Evolutionary conservation across 768 basidiomycete species (phyloP).

Genomic region (Lactarius tabidus): DNA sequence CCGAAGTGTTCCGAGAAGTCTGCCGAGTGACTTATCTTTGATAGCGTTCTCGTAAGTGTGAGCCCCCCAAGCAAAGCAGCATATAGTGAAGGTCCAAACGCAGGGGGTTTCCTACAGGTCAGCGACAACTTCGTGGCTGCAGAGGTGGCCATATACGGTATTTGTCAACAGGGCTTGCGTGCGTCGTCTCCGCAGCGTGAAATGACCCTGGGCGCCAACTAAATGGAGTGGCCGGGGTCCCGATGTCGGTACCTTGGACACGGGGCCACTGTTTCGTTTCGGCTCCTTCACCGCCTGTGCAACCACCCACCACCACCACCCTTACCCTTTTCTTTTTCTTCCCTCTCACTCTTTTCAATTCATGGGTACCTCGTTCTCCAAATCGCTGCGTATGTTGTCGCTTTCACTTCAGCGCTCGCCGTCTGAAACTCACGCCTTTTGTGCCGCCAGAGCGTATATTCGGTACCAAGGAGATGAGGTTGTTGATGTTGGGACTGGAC

Average conservation of each 20-base stretch:
- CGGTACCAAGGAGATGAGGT: constrained; percentile 98
- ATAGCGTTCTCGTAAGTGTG: constrained; percentile 86
- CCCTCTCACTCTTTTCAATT: constrained; percentile 52
- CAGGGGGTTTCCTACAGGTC: constrained; percentile 70
- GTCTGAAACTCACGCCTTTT: constrained; percentile 12
- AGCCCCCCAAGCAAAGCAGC: constrained; percentile 82
- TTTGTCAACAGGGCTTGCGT: no score
- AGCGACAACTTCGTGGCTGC: constrained; percentile 74
- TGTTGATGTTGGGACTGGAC: constrained; percentile 95
- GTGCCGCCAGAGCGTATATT: constrained; percentile 78
- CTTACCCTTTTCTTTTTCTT: constrained; percentile 29
- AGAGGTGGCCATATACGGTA: constrained; percentile 56
- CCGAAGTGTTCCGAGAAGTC: constrained; percentile 62
- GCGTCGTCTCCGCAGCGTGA: no score
- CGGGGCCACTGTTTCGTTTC: constrained; percentile 1
- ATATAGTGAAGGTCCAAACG: constrained; percentile 72
- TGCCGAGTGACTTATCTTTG: constrained; percentile 59
- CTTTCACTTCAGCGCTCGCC: constrained; percentile 2
- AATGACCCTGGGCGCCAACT: no score
- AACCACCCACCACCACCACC: constrained; percentile 13
- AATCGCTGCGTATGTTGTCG: constrained; percentile 59
- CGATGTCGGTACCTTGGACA: background rate
- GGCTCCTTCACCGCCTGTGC: background rate
- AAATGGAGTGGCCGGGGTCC: constrained; percentile 7
- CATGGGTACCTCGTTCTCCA: constrained; percentile 88